Base-by-base conservation (phyloP, 768 basidiomycete genomes). In the Phanerochaete carnosa region DNA sequence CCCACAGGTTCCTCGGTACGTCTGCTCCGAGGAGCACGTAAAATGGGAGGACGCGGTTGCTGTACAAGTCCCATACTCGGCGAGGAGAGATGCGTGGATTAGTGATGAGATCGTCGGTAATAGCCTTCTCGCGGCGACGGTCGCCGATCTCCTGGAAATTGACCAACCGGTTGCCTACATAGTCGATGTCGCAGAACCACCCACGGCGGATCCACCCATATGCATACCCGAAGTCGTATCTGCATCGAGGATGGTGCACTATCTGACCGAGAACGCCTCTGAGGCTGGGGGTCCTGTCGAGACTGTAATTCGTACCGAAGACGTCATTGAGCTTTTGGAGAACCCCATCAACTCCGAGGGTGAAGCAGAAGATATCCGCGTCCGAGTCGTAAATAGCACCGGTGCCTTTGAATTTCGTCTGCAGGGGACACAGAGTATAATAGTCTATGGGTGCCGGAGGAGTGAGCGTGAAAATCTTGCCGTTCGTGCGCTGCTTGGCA, bases 21-120 rank as follows among this genome's bases (percentile, higher is more conserved):
- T 52, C 30, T 1, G 15, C 12, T 7, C 15, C 7, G 51, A n/a
- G 51, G 16, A 52, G 51, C n/a, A 32, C 51, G 19, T 23, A 52
- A 13, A 32, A 52, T 9, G 55, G 55, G 9, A 56, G 37, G 13
- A 56, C 37, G 13, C 55, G 55, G 29, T 56, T 56, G 37, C 55
- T 43, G 22, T 39, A 56, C 2, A 56, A 29, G 35, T 56, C 55
- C 55, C 55, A 56, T 25, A 56, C 37, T 19, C 55, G 55, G 2
- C 55, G 2, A 9, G 55, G 55, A n/a, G 39, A 12, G 22, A 56
- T 56, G 35, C 35, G 55, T 6, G 55, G 55, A 25, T 56, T 56
- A 1, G 45, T 37, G 2, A 56, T 45, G 15, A 26, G 55, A 15
- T 30, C 55, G 9, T 16, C 28, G n/a, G 25, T 25, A 16, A 52